Evolutionary conservation across 306 rosid genomes (phyloP), one percentile per base, ranked within the genome.

Genomic region (Vigna angularis): DNA sequence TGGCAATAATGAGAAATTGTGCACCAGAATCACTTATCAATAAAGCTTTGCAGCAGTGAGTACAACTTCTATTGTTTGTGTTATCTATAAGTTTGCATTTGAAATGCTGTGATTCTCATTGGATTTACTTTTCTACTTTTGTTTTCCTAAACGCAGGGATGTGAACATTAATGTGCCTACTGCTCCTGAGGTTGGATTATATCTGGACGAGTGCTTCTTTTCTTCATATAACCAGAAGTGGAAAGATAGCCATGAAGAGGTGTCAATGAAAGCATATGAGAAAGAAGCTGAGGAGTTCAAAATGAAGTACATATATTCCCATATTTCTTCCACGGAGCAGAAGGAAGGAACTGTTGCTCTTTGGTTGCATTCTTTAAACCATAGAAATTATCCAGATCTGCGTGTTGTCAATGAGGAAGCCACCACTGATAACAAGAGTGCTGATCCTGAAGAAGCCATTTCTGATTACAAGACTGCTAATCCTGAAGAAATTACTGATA

Each of bases 171-270:
- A 85, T 71, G 95, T 94, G 81, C 98, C 98, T 49, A 94, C 97
- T 20, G 98, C 97, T 26, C 97, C 98, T n/a, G 98, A 94, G 84
- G 92, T 91, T 80, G 98, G 98, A 28, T 88, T 94, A 66, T 94
- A 83, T 87, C 86, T 92, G 82, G 97, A 94, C 7, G 98, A 94
- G 88, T 94, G 98, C 80, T 75, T 90, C 81, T 94, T 88, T 79
- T 0, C 93, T 52, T 94, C 98, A 9, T 94, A 94, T 72, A 94
- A 94, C 85, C 83, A 92, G 71, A 94, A 94, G 82, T 94, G 98
- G 98, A 91, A 90, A 78, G 97, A 88, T 65, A 92, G 80, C 75
- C 98, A 94, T 72, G 95, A 94, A 81, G 97, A 90, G 86, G 57
- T 94, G 76, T 92, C 97, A 0, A 94, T 90, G 93, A 89, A 89